Base-by-base conservation (phyloP, 2,329 filamentous ascomycete species). In the Acarospora socialis region DNA sequence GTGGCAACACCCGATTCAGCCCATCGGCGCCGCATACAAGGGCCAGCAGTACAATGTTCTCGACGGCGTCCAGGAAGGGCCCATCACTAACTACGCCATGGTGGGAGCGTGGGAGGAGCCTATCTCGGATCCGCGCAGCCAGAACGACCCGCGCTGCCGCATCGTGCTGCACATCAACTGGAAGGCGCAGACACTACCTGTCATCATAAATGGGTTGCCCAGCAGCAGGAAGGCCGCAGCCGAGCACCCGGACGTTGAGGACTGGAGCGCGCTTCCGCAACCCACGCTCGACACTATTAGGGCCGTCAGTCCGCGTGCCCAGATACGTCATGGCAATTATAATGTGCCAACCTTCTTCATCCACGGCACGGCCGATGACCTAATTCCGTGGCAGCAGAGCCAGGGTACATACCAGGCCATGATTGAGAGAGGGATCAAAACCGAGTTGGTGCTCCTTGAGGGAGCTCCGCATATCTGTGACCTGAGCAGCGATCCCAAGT, bases 91-190 rank as follows among this genome's bases (percentile, higher is more conserved):
- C 40, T 19, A 43, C 37, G 24, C 32, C 21, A 23, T 24, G n/a
- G n/a, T n/a, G n/a, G n/a, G n/a, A n/a, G n/a, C n/a, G n/a, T n/a
- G n/a, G n/a, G n/a, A n/a, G n/a, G n/a, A n/a, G n/a, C n/a, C n/a
- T n/a, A n/a, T n/a, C n/a, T n/a, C n/a, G n/a, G n/a, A n/a, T n/a
- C n/a, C n/a, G n/a, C n/a, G n/a, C n/a, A n/a, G n/a, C 12, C 35
- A 25, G 14, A 26, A 29, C 3, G 49, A 53, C 27, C 33, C 45
- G 1, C 46, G 49, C 9, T 41, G 36, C 8, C 44, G 47, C 7
- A 40, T 54, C 27, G 46, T 44, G 3, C 38, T 52, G 8, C 42
- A 51, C 27, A 50, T 52, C 24, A 53, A 53, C 30, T 49, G 46
- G 47, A 39, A 41, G 12, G 49, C 35, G 3, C 47, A 44, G 23